A percentile compares a stretch with the other conserved stretches of the same genome.
Evolutionary conservation across 2,329 filamentous ascomycete species (phyloP).

Genomic region (Neonectria coccinea): DNA sequence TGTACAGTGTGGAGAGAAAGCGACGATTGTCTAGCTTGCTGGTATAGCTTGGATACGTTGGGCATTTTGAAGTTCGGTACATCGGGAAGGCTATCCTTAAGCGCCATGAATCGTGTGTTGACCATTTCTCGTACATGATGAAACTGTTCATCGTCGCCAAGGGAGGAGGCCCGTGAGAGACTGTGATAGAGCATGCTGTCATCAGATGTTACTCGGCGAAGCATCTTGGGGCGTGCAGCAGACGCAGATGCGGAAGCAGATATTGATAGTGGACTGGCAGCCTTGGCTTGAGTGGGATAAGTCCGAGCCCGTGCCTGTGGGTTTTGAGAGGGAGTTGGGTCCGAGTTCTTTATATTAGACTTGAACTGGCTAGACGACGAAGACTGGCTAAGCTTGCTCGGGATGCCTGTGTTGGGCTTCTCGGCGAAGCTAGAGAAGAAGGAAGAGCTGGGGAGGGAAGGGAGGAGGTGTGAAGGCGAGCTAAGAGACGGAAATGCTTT

Average conservation of each 20-base stretch:
- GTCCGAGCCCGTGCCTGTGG: conserved; percentile 29
- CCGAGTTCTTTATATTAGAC: conserved; percentile 16
- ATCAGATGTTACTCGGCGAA: conserved; percentile 62
- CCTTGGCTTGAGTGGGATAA: conserved; percentile 26
- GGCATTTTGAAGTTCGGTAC: conserved; percentile 80
- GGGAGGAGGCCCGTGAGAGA: conserved; percentile 81
- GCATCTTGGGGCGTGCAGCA: conserved; percentile 41
- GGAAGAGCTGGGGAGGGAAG: conserved; percentile 58
- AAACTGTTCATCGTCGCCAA: conserved; percentile 86
- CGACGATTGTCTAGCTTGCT: conserved; percentile 45
- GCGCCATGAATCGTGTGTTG: conserved; percentile 89
- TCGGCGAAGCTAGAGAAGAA: conserved; percentile 54
- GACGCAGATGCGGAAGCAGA: conserved; percentile 27
- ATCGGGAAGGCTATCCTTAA: conserved; percentile 88
- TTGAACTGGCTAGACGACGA: conserved; percentile 20
- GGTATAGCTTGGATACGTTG: conserved; percentile 66
- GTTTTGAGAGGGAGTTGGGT: conserved; percentile 14
- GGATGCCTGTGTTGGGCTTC: conserved; percentile 32
- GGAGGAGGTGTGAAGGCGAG: conserved; percentile 48
- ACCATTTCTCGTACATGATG: conserved; percentile 84
- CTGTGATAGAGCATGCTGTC: conserved; percentile 82
- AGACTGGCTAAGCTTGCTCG: conserved; percentile 17
- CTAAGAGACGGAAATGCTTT: conserved; percentile 67
- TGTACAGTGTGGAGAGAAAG: conserved; percentile 49
- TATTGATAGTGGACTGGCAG: conserved; percentile 18